These are phyloP conservation scores for Mimosa pudica DNA, from an alignment of 306 rosid genomes.

Conservation along the genomic window DNA sequence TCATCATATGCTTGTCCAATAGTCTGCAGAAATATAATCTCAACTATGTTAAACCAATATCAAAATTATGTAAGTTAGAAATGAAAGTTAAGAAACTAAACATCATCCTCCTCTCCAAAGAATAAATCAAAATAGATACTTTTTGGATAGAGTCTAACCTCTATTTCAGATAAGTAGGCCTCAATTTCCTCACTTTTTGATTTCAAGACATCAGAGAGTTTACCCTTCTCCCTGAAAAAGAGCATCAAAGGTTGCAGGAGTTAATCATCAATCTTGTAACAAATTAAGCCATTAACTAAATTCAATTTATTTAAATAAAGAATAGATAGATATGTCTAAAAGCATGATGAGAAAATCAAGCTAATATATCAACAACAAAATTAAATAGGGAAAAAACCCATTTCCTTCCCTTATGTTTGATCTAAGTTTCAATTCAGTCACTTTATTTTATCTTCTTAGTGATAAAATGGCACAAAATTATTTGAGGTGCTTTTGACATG, in stretches of 20 bases:
- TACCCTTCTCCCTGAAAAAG: conserved; percentile 62
- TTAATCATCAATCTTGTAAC: neutral
- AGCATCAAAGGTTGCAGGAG: conserved; percentile 19
- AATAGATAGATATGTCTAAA: conserved; percentile 9
- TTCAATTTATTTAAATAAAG: conserved; percentile 5
- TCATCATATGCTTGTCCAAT: conserved; percentile 98
- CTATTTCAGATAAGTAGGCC: conserved; percentile 95
- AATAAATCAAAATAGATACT: neutral
- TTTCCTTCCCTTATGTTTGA: neutral
- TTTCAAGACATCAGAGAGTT: conserved; percentile 60
- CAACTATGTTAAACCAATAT: conserved; percentile 21
- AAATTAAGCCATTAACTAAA: neutral
- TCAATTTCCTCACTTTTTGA: conserved; percentile 89
- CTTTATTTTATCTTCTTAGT: neutral
- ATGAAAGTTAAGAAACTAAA: neutral
- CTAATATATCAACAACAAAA: neutral
- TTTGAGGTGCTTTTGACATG: too few species aligned
- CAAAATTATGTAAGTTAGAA: conserved; percentile 16
- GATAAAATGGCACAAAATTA: neutral
- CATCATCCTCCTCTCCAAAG: conserved; percentile 12
- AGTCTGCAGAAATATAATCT: conserved; percentile 55
- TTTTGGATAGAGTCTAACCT: conserved; percentile 48
- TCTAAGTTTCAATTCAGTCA: neutral
- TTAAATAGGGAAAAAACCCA: neutral
- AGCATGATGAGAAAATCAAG: neutral